Conservation (phyloP, 345 rosid species). For the Pugionium dolabratum region DNA sequence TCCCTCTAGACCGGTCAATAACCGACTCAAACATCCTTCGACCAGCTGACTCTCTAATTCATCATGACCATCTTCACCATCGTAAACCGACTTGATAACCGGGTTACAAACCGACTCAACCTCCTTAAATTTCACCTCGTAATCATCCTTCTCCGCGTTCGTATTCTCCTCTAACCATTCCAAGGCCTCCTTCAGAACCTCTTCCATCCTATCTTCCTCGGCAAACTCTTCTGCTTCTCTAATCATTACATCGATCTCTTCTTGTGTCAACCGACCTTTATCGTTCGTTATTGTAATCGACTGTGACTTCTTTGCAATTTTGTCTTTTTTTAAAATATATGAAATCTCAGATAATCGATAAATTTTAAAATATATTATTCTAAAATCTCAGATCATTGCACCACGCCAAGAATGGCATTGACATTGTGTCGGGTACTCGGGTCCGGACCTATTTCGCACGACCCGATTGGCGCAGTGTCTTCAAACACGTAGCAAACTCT, state of each 20-base stretch:
- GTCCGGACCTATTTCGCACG: constrained; percentile 69
- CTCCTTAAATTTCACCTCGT: constrained; percentile 56
- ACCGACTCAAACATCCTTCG: neutral
- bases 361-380: too few relatives aligned
- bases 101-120: constrained; percentile 58
- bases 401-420: constrained; percentile 72
- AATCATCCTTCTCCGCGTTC: constrained; percentile 57
- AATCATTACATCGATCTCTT: constrained; percentile 61
- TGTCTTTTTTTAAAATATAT: constrained; percentile 37
- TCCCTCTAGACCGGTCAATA: neutral
- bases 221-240: constrained; percentile 61
- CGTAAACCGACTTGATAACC: constrained; percentile 51
- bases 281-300: constrained; percentile 54
- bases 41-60: constrained; percentile 44
- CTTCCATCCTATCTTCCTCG: constrained; percentile 55
- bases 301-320: constrained; percentile 48
- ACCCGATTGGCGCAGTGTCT: constrained; percentile 70
- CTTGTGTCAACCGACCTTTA: constrained; percentile 56
- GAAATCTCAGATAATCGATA: too few relatives aligned
- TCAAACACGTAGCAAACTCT: neutral
- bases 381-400: constrained; percentile 34
- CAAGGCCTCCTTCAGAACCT: constrained; percentile 46
- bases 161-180: constrained; percentile 64
- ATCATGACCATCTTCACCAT: constrained; percentile 45
- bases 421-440: constrained; percentile 64